Evolutionary conservation across 805 yeast genomes (phyloP), one percentile per base, ranked within the genome.

Genomic region (Saccharomycopsis guyanensis): DNA sequence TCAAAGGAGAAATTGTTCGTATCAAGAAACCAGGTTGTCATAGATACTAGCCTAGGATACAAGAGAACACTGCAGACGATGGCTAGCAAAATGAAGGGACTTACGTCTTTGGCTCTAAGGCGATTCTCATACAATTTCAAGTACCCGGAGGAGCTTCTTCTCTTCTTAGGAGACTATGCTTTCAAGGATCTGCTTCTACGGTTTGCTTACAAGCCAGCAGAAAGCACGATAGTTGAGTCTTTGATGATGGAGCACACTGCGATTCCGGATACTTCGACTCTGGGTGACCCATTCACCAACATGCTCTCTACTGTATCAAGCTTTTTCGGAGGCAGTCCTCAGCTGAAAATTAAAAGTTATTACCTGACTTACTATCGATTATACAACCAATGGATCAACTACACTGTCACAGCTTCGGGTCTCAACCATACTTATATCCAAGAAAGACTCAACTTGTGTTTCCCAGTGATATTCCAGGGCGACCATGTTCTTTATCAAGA

Each of bases 361-460:
- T 22, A 23, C 19, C 20, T 8, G 24, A 22, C n/a, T 15, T 39
- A 39, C 36, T 31, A 16, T 22, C 20, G 19, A 8, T 16, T 40
- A 3, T 40, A 40, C 43, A 40, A 40, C 32, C 24, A 40, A 31
- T 40, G 43, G 43, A 27, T 40, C 15, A 32, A 16, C 16, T 7
- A 10, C 19, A 40, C 43, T 5, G n/a, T 12, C 13, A 25, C 29
- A 10, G 29, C 29, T 7, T 25, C 29, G 10, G 29, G 29, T 25
- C 15, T 13, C 4, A 40, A 15, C 15, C 16, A 33, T 4, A 40
- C 18, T 18, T 10, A 16, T 40, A 32, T 40, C 16, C 34, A 25
- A 4, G 36, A 40, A 31, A 8, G 43, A 31, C 32, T 40, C 20
- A 40, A 31, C 23, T 13, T 40, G 10, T 27, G 31, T 23, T 7